Evolutionary conservation across 2,329 filamentous ascomycete genomes (phyloP).

Genomic region (Domatiomyces catenatus): DNA sequence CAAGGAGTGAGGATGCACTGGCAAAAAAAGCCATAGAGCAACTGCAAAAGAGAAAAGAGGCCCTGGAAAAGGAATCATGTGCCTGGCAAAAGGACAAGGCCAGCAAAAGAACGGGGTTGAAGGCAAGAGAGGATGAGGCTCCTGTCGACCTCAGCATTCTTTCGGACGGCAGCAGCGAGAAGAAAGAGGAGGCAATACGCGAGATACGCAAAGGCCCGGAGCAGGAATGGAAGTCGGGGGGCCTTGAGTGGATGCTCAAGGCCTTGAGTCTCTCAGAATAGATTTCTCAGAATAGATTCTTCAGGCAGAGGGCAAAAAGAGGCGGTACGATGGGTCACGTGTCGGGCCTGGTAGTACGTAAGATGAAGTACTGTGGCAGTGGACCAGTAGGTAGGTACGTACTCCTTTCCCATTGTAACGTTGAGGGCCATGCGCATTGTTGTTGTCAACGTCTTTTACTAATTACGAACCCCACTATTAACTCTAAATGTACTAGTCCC

Average conservation of each 20-base stretch:
- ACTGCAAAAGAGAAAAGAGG: neutral
- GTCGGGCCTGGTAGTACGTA: too few species aligned
- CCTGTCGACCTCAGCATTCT: constrained; percentile 1
- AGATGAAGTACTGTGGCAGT: too few species aligned
- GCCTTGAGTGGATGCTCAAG: neutral
- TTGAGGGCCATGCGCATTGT: too few species aligned
- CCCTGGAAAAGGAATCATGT: neutral
- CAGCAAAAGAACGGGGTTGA: neutral
- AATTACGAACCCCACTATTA: too few species aligned
- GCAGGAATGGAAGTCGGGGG: constrained; percentile 1
- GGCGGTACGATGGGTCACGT: too few species aligned
- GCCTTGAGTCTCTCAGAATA: neutral
- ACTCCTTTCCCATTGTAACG: too few species aligned
- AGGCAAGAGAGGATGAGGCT: neutral
- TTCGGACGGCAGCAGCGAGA: neutral
- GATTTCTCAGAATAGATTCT: neutral
- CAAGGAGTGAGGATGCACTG: neutral
- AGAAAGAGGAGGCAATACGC: neutral
- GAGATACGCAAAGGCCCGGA: neutral
- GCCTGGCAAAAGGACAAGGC: neutral
- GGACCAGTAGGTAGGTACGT: too few species aligned
- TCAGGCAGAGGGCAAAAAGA: too few species aligned
- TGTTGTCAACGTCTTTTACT: too few species aligned
- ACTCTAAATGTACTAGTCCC: too few species aligned
- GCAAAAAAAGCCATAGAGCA: neutral